These are phyloP conservation scores for Durusdinium trenchii DNA, from an alignment of 73 alveolate species.

Conservation along the genomic window DNA sequence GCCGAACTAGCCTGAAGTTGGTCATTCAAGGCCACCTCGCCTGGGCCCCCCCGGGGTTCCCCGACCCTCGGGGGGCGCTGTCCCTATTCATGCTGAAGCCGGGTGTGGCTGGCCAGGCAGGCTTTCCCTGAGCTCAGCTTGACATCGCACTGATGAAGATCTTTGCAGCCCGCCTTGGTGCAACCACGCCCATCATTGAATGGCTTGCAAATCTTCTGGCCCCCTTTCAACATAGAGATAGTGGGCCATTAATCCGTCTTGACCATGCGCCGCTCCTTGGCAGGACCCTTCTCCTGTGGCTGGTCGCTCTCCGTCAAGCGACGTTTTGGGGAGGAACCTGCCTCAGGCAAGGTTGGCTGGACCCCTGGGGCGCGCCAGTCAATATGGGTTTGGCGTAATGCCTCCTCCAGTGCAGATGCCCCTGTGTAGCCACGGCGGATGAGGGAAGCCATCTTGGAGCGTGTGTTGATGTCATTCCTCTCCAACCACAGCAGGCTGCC, in stretches of 20 bases:
- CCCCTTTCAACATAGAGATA: neutral
- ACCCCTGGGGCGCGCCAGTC: neutral
- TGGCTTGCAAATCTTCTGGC: too few species aligned
- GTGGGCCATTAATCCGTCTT: neutral
- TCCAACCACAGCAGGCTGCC: slow-evolving; percentile 11
- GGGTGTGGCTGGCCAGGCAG: neutral
- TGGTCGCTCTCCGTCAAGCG: too few species aligned
- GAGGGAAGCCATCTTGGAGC: neutral
- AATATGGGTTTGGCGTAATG: neutral
- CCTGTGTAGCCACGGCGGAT: neutral
- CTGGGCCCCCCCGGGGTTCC: neutral
- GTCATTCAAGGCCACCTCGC: too few species aligned
- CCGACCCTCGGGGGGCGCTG: neutral
- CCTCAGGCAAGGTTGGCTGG: neutral
- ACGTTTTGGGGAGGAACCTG: too few species aligned
- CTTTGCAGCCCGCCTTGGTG: neutral
- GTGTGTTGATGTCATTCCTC: neutral
- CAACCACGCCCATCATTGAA: neutral
- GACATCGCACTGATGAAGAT: neutral
- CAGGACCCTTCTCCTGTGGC: neutral
- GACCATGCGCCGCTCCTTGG: neutral
- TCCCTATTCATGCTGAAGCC: neutral
- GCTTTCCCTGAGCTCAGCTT: neutral
- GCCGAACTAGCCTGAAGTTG: neutral
- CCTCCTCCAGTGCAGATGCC: neutral